Base-by-base conservation (phyloP, 495 filamentous ascomycete genomes). In the Penicillium turbatum region DNA sequence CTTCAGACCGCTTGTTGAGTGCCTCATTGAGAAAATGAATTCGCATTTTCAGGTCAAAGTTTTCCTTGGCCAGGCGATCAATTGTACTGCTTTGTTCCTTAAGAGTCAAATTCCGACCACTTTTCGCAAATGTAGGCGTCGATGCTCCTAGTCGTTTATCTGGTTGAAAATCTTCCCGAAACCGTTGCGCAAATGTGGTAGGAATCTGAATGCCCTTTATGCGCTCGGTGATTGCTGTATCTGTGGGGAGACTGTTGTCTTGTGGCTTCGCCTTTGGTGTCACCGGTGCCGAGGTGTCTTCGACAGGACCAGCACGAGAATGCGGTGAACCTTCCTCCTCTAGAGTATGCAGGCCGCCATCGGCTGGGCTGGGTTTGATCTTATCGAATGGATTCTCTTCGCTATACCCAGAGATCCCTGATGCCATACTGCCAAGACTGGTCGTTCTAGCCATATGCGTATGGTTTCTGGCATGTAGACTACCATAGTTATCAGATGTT, bases 11-110 rank as follows among this genome's bases (percentile, higher is more conserved):
- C 63, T 90, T 89, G 70, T 95, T 90, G 26, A 98, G 71, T 9
- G 92, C 87, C 61, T 97, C 90, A 62, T 92, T 93, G 30, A 98
- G 81, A 62, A 95, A 97, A 73, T 96, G 92, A 44, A 97, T 93
- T 68, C 96, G 91, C 68, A 98, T 86, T 70, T 98, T 98, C 35
- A 98, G 77, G 63, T 96, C 93, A 64, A 97, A 98, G 58, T 97
- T 97, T 47, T 81, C 78, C 71, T 98, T 98, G 54, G 88, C 90
- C 6, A 97, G 79, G 26, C 91, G 84, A 66, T 97, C 93, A 55
- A 98, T 97, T 19, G 90, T 96, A 65, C 87, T 93, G 57, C 90
- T 95, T 68, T 98, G 93, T 67, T 97, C 93, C 69, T 97, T 97
- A 12, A 98, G 74, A 0, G 95, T 97, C 74, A 97, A 78, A 56